Evolutionary conservation across 2,329 filamentous ascomycete species (phyloP).

Genomic region (Exutisphaerella laricina): DNA sequence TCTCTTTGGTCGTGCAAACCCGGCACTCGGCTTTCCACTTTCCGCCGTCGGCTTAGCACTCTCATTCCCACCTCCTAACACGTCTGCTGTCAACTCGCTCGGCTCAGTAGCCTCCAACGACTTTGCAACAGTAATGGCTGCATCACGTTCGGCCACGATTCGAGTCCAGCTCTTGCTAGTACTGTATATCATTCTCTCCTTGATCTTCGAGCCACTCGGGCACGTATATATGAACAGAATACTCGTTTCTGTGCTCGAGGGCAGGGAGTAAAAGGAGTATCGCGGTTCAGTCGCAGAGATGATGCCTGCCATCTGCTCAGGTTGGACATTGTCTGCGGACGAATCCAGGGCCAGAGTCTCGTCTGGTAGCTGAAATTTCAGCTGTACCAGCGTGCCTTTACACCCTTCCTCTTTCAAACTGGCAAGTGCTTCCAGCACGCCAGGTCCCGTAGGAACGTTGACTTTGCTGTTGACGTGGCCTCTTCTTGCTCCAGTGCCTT

Average conservation of each 20-base stretch:
- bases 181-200: constrained; percentile 80
- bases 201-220: constrained; percentile 66
- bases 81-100: constrained; percentile 62
- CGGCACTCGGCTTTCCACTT: constrained; percentile 58
- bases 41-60: constrained; percentile 57
- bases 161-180: constrained; percentile 48
- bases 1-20: constrained; percentile 72
- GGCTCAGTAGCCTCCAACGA: constrained; percentile 61
- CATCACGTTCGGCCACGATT: constrained; percentile 63
- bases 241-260: constrained; percentile 49
- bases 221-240: constrained; percentile 81
- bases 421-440: constrained; percentile 59
- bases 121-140: constrained; percentile 62
- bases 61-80: constrained; percentile 39
- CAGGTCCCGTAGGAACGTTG: constrained; percentile 53
- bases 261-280: constrained; percentile 71
- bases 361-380: constrained; percentile 48
- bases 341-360: constrained; percentile 65
- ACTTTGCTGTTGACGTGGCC: constrained; percentile 44
- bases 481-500: constrained; percentile 59
- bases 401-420: constrained; percentile 47
- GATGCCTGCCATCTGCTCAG: constrained; percentile 52
- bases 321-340: constrained; percentile 47
- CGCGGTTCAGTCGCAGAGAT: constrained; percentile 67
- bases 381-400: constrained; percentile 21